Conservation (phyloP, 1,284 basidiomycete species). For the Austropuccinia psidii region DNA sequence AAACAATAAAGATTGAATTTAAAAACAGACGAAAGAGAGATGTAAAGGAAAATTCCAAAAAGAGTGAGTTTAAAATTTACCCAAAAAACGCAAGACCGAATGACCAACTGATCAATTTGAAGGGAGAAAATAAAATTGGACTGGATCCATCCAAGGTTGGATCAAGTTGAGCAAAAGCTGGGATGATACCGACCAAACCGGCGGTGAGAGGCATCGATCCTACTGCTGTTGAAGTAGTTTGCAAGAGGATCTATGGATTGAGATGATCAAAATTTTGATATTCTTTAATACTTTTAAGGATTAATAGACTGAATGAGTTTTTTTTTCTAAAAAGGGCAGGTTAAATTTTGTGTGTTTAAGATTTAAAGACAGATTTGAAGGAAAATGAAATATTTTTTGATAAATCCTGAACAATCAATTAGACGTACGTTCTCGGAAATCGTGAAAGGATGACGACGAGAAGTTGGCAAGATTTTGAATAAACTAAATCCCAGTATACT, state of each 20-base stretch:
- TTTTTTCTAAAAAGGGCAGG: too few species aligned
- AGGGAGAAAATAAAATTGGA: slow-evolving; percentile 66
- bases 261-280: slow-evolving; percentile 75
- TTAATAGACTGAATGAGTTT: slow-evolving; percentile 33
- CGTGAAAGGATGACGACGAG: slow-evolving; percentile 47
- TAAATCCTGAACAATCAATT: too few species aligned
- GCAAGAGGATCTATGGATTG: slow-evolving; percentile 60
- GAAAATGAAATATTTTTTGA: too few species aligned
- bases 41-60: not conserved
- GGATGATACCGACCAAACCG: slow-evolving; percentile 88
- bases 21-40: not conserved
- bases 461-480: slow-evolving; percentile 60
- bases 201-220: slow-evolving; percentile 78
- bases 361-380: too few species aligned
- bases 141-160: slow-evolving; percentile 65
- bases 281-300: too few species aligned
- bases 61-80: slow-evolving; percentile 48
- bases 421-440: slow-evolving; percentile 32
- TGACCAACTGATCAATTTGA: slow-evolving; percentile 69
- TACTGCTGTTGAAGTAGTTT: slow-evolving; percentile 86
- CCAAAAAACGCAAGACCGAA: slow-evolving; percentile 85
- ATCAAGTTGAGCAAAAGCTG: slow-evolving; percentile 71
- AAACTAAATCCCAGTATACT: slow-evolving; percentile 75
- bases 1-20: not conserved
- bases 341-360: too few species aligned